Evolutionary conservation across 2,329 filamentous ascomycete species (phyloP).

Genomic region (Nemania sp.): DNA sequence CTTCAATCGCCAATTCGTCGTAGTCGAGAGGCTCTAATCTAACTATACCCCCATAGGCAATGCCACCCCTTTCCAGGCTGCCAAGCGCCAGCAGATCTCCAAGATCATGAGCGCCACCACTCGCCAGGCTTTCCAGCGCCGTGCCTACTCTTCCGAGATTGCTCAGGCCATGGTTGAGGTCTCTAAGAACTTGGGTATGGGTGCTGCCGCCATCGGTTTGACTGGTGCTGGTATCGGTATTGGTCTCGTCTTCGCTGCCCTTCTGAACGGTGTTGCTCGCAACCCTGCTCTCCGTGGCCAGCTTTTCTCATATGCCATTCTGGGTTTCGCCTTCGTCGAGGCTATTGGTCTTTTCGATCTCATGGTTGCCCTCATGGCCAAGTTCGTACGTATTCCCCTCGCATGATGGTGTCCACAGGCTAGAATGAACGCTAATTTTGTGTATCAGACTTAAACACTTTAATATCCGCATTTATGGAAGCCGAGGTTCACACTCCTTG

Average conservation of each 20-base stretch:
- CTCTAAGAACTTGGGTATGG: constrained; percentile 90
- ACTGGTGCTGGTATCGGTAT: constrained; percentile 94
- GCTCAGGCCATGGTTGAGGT: constrained; percentile 87
- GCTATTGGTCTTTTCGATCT: constrained; percentile 88
- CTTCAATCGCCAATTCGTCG: neutral
- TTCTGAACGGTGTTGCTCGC: constrained; percentile 87
- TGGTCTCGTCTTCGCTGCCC: constrained; percentile 89
- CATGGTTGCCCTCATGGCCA: constrained; percentile 93
- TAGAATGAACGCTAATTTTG: neutral
- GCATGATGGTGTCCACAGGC: neutral
- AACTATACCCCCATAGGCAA: constrained; percentile 43
- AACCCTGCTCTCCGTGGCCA: constrained; percentile 94
- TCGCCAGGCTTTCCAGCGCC: constrained; percentile 70
- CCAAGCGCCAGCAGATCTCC: constrained; percentile 74
- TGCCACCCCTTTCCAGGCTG: constrained; percentile 69
- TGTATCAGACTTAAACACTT: constrained; percentile 40
- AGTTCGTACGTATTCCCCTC: constrained; percentile 66
- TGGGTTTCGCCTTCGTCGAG: constrained; percentile 94
- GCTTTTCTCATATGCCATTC: constrained; percentile 95
- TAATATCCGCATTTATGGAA: constrained; percentile 39
- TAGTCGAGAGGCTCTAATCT: constrained; percentile 11
- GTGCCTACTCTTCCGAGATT: constrained; percentile 86
- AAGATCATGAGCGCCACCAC: constrained; percentile 69
- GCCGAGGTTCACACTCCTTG: constrained; percentile 38
- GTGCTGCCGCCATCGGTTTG: constrained; percentile 87